Base-by-base conservation (phyloP, 192 early-diverging fungal genomes). In the Allomyces macrogynus region DNA sequence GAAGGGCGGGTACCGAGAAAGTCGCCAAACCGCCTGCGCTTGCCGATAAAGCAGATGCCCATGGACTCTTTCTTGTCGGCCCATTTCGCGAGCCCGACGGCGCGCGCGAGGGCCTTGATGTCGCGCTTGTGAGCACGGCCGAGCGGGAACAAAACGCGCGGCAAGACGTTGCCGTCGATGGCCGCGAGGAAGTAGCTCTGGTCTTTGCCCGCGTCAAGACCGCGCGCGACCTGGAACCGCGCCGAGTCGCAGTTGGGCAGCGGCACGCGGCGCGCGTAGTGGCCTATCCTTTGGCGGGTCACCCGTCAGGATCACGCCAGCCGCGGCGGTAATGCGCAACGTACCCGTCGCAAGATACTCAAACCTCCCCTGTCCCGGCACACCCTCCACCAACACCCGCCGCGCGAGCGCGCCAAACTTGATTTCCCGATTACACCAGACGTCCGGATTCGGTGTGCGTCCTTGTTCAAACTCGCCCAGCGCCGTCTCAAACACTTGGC, bases 1-100 rank as follows among this genome's bases (percentile, higher is more conserved):
- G 12, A 67, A 63, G 62, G 74, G 24, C 71, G 76, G 71, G 77
- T 68, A 70, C 74, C 77, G 42, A 92, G 65, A 66, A 97, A 95
- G 20, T 84, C 78, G 7, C 85, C 78, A 74, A 92, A 97, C 25
- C 72, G 70, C 1, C 75, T 75, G 2, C 85, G 78, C 67, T 92
- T 84, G 8, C 92, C 92, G 4, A 97, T 84, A 80, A 97, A 95
- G 65, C 94, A 97, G 22, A 97, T 90, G 0, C 94, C 94, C 90
- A 93, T 93, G 69, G 89, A 91, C 70, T 97, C 94, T 62, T 73
- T 76, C 71, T 89, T 87, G 42, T 74, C 75, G 0, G 84, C 76
- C 0, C 84, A 82, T 1, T 78, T 84, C 4, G 68, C 62, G 16
- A 97, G 74, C 1, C 79, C 76, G 5, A 72, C 54, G 16, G 75